Evolutionary conservation across 495 filamentous ascomycete genomes (phyloP).

Genomic region (Pseudoneurospora amorphoporcata): DNA sequence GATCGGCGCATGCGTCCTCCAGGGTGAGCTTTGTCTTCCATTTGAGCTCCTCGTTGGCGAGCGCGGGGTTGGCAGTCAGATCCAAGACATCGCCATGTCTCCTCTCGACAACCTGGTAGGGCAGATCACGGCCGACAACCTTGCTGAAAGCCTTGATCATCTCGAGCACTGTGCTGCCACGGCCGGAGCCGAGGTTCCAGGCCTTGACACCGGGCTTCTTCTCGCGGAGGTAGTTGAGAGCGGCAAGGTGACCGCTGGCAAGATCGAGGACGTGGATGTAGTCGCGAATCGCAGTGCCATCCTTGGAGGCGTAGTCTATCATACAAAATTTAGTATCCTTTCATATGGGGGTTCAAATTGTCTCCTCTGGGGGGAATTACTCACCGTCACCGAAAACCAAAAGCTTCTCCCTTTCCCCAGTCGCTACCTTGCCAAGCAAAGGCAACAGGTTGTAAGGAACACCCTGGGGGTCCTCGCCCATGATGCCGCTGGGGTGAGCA

Average conservation of each 20-base stretch:
- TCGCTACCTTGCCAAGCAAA: slow-evolving; percentile 87
- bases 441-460: slow-evolving; percentile 94
- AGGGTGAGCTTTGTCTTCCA: slow-evolving; percentile 90
- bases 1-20: slow-evolving; percentile 84
- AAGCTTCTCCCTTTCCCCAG: slow-evolving; percentile 89
- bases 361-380: slow-evolving; percentile 9
- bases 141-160: slow-evolving; percentile 91
- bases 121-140: slow-evolving; percentile 73
- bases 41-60: slow-evolving; percentile 75
- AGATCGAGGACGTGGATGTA: slow-evolving; percentile 84
- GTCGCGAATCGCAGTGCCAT: slow-evolving; percentile 67
- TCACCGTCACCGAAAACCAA: slow-evolving; percentile 89
- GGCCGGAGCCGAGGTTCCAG: slow-evolving; percentile 96
- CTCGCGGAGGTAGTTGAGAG: slow-evolving; percentile 82
- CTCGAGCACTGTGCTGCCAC: slow-evolving; percentile 89
- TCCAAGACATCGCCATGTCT: slow-evolving; percentile 87
- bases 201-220: slow-evolving; percentile 86
- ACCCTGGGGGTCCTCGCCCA: slow-evolving; percentile 96
- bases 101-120: slow-evolving; percentile 77
- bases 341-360: background rate
- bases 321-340: background rate
- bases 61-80: slow-evolving; percentile 81
- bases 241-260: slow-evolving; percentile 78
- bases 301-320: slow-evolving; percentile 78
- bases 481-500: slow-evolving; percentile 88